Evolutionary conservation across 2,329 filamentous ascomycete species (phyloP).

Genomic region (Lasiodiplodia citricola): DNA sequence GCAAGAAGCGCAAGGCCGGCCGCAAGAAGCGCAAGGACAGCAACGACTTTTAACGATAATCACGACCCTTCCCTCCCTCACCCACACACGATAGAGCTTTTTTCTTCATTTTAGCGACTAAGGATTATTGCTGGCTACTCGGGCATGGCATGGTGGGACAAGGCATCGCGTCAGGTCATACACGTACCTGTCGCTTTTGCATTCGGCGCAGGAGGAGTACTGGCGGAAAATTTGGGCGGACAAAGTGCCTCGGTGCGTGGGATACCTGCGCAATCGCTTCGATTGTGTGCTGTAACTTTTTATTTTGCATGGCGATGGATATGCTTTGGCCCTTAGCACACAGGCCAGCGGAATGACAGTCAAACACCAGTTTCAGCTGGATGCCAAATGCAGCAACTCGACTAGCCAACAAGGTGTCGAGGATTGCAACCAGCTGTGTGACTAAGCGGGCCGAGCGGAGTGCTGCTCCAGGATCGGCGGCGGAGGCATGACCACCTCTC

Average conservation of each 20-base stretch:
- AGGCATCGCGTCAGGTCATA: slow-evolving; percentile 9
- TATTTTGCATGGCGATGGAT: slow-evolving; percentile 17
- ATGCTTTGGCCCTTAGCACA: slow-evolving; percentile 1
- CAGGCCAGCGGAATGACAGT: slow-evolving; percentile 9
- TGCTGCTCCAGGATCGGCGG: slow-evolving; percentile 18
- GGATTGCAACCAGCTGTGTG: slow-evolving; percentile 11
- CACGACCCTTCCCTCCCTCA: neutral
- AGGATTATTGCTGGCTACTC: slow-evolving; percentile 1
- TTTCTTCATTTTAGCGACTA: neutral
- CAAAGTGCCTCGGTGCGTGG: neutral
- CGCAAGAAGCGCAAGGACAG: slow-evolving; percentile 46
- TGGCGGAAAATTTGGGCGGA: slow-evolving; percentile 17
- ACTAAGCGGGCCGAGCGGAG: slow-evolving; percentile 15
- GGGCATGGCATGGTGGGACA: slow-evolving; percentile 17
- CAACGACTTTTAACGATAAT: slow-evolving; percentile 39
- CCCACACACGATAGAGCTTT: slow-evolving; percentile 9
- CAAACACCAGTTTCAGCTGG: slow-evolving; percentile 11
- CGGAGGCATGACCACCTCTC: slow-evolving; percentile 15
- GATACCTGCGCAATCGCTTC: slow-evolving; percentile 7
- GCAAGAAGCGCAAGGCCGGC: slow-evolving; percentile 51
- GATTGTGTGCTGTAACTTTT: neutral
- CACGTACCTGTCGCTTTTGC: slow-evolving; percentile 9
- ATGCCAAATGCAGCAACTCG: slow-evolving; percentile 7
- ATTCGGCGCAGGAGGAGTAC: slow-evolving; percentile 18
- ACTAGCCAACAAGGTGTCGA: slow-evolving; percentile 18